Evolutionary conservation across 768 basidiomycete genomes (phyloP).

Genomic region (Tulasnella sp.): DNA sequence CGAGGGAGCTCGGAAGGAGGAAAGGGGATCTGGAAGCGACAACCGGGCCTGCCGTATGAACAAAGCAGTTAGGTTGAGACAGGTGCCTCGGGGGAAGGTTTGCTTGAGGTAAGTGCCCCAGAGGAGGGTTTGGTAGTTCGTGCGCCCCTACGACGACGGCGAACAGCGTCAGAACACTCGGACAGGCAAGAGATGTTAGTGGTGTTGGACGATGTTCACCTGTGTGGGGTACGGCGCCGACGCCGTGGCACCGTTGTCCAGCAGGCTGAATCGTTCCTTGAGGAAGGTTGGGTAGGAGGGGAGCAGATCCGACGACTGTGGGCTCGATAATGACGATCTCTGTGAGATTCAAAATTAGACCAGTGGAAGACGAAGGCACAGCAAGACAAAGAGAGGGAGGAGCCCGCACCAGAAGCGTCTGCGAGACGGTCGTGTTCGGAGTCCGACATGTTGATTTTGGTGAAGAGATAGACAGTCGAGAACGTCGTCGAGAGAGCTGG

Average conservation of each 20-base stretch:
- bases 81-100: neutral
- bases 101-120: neutral
- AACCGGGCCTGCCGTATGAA: neutral
- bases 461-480: too few relatives aligned
- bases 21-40: neutral
- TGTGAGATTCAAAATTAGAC: too few relatives aligned
- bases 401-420: too few relatives aligned
- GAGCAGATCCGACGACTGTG: too few relatives aligned
- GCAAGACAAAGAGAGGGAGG: too few relatives aligned
- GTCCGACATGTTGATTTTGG: too few relatives aligned
- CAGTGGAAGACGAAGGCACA: too few relatives aligned
- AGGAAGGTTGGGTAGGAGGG: neutral
- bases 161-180: neutral
- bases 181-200: neutral
- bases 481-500: too few relatives aligned
- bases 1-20: neutral
- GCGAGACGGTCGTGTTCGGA: too few relatives aligned
- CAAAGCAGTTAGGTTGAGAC: neutral
- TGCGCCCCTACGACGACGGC: neutral
- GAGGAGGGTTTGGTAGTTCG: neutral
- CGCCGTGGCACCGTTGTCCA: neutral
- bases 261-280: neutral
- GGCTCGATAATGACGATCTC: too few relatives aligned
- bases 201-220: neutral
- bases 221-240: neutral